These are phyloP conservation scores for Oryza coarctata DNA, from an alignment of 176 grass and related monocot species.

Conservation along the genomic window DNA sequence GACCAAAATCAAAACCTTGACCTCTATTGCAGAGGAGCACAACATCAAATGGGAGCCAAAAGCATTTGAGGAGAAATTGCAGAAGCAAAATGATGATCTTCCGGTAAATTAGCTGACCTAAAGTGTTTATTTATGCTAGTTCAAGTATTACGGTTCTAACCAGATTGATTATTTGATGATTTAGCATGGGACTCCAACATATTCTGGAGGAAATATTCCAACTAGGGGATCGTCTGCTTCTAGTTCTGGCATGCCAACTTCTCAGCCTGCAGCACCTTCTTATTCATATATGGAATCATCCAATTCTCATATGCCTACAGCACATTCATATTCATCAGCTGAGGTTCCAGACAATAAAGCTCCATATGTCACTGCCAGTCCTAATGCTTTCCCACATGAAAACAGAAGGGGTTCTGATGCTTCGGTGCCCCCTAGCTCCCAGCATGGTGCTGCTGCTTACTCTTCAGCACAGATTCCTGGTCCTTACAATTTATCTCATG, in stretches of 20 bases:
- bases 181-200: slow-evolving; percentile 61
- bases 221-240: slow-evolving; percentile 37
- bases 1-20: slow-evolving; percentile 78
- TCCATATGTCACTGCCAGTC: slow-evolving; percentile 1
- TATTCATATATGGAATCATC: slow-evolving; percentile 34
- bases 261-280: slow-evolving; percentile 17
- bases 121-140: not conserved
- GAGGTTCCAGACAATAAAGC: slow-evolving; percentile 24
- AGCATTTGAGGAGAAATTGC: slow-evolving; percentile 72
- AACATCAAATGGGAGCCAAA: slow-evolving; percentile 87
- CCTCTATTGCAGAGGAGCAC: slow-evolving; percentile 84
- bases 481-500: slow-evolving; percentile 35
- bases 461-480: slow-evolving; percentile 34
- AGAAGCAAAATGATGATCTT: slow-evolving; percentile 64
- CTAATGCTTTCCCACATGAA: slow-evolving; percentile 36
- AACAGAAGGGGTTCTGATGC: slow-evolving; percentile 20
- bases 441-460: slow-evolving; percentile 34
- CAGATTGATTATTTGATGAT: slow-evolving; percentile 33
- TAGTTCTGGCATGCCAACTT: slow-evolving; percentile 40
- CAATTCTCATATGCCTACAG: slow-evolving; percentile 17
- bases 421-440: slow-evolving; percentile 34
- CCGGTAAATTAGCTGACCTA: slow-evolving; percentile 52
- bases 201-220: slow-evolving; percentile 54
- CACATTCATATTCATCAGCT: slow-evolving; percentile 23
- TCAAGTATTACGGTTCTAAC: slow-evolving; percentile 19